Evolutionary conservation across 2,329 filamentous ascomycete genomes (phyloP), one percentile per base, ranked within the genome.

Genomic region (Torrubiella hemipterigena): DNA sequence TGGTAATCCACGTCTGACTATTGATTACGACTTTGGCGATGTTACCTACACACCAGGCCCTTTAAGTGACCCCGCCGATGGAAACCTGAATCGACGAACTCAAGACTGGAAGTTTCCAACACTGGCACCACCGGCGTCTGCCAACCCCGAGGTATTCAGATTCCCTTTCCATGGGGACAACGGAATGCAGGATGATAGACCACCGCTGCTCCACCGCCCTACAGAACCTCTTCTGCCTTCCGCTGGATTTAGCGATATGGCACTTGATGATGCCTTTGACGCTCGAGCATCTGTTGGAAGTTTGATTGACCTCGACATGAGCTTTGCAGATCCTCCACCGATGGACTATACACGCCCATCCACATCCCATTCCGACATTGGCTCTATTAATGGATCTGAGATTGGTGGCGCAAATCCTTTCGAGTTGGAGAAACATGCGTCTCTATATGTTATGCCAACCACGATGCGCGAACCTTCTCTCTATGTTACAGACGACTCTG

Each of bases 351-450:
- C 64, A 1, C 59, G 69, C 2, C 71, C 71, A 1, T 74, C 71
- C 3, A 74, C 70, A 1, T 70, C 71, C 9, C 67, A 74, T 46
- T 77, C 73, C 1, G 70, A 75, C 37, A 66, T 61, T 10, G 64
- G 49, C 3, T 73, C 69, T 1, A 55, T 74, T 9, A 60, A 63
- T 7, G 72, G 71, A 30, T 73, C 71, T 1, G 68, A 75, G 34
- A 49, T 68, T 19, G 64, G 68, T 17, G 58, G 63, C 10, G 62
- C 58, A 3, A 72, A 73, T 41, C 71, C 73, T 0, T 78, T 78
- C 35, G 70, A 77, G 33, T 58, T 78, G 4, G 74, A 79, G 47
- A 65, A 67, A n/a, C 73, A 77, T 41, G 58, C 69, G 2, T 75
- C 71, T 2, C 52, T 74, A 2, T 72, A 73, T 38, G 56, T 55